Conservation (phyloP, 495 filamentous ascomycete genomes). For the Talaromyces liani region DNA sequence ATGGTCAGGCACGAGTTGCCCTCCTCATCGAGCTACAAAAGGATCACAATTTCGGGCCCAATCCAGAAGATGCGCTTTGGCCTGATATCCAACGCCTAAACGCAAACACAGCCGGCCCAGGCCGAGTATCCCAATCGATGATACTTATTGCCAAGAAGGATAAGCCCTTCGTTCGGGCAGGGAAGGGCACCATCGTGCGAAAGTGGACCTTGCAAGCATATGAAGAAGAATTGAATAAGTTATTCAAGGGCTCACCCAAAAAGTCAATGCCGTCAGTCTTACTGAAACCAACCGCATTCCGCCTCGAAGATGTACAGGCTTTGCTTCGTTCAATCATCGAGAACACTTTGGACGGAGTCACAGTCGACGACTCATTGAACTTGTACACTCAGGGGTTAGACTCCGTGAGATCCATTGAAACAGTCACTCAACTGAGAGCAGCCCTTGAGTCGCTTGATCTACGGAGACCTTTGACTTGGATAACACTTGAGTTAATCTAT, state of each 20-base stretch:
- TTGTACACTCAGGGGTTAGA: not conserved
- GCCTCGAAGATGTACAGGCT: not conserved
- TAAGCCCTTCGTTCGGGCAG: conserved; percentile 13
- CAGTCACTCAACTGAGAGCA: not conserved
- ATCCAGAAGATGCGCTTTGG: conserved; percentile 36
- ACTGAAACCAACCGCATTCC: conserved; percentile 3
- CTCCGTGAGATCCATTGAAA: not conserved
- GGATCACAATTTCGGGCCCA: conserved; percentile 36
- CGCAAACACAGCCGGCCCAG: conserved; percentile 10
- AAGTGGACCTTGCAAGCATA: not conserved
- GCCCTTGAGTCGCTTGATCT: not conserved
- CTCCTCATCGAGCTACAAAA: conserved; percentile 47
- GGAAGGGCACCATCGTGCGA: conserved; percentile 18
- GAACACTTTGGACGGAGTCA: not conserved
- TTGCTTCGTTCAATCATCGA: not conserved
- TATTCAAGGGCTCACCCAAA: not conserved
- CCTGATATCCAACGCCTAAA: conserved; percentile 37
- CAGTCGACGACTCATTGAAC: not conserved
- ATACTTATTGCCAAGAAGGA: not conserved
- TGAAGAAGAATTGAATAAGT: not conserved
- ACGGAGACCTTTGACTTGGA: not conserved
- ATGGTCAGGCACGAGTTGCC: conserved; percentile 41
- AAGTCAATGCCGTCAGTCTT: not conserved
- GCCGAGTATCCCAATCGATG: not conserved
- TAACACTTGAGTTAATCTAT: not conserved